Evolutionary conservation across 2,329 filamentous ascomycete genomes (phyloP).

Genomic region (Aspergillus amoenus): DNA sequence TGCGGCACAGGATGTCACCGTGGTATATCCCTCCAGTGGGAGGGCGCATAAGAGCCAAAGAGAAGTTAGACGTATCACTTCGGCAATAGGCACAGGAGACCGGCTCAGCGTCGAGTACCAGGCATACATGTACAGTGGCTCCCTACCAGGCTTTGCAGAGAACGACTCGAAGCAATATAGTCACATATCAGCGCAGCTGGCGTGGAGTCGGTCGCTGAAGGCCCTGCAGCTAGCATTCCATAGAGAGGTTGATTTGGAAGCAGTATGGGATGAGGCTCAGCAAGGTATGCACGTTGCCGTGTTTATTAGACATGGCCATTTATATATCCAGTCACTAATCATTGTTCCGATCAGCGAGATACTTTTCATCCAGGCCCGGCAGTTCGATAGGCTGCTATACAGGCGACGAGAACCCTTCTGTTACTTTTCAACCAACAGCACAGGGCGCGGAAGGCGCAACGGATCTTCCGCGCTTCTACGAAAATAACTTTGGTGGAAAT

Average conservation of each 20-base stretch:
- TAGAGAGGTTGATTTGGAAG: conserved; percentile 2
- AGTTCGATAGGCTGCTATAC: background rate
- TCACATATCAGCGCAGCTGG: background rate
- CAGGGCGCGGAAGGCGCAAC: background rate
- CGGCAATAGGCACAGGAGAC: background rate
- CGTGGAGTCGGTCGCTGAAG: conserved; percentile 8
- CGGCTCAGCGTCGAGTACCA: background rate
- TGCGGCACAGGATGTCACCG: background rate
- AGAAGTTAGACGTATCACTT: background rate
- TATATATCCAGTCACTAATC: background rate
- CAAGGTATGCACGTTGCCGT: too few relatives aligned
- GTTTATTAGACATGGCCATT: too few relatives aligned
- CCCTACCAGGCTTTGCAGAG: background rate
- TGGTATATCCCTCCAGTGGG: background rate
- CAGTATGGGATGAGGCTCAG: conserved; percentile 2
- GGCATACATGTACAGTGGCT: background rate
- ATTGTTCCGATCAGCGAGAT: background rate
- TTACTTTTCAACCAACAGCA: background rate
- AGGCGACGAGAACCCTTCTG: background rate
- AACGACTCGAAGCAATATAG: background rate
- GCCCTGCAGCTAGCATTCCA: background rate
- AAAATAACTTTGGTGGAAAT: background rate
- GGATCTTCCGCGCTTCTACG: background rate
- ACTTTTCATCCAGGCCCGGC: background rate
- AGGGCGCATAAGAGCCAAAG: background rate